Base-by-base conservation (phyloP, 2,329 filamentous ascomycete species). In the Botrytis squamosa region DNA sequence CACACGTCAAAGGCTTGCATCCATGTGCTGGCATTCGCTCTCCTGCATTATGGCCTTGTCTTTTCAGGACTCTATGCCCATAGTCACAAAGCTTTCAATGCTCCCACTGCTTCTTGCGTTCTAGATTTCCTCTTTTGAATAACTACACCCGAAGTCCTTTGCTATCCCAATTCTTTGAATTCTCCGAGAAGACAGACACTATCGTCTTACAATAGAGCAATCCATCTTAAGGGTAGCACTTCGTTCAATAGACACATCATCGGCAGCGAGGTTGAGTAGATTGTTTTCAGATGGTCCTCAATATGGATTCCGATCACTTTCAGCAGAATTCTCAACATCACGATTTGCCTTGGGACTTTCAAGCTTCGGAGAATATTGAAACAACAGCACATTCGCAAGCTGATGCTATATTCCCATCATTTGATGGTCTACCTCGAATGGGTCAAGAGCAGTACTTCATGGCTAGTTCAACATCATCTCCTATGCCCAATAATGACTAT, bases 11-110 rank as follows among this genome's bases (percentile, higher is more conserved):
- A 66, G 74, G 75, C 75, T 78, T 78, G 76, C 64, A 74, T 60
- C 77, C 76, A 79, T 81, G 80, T 77, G 79, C 70, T 80, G 79
- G 76, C 80, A 81, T 62, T 62, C 77, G 78, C 79, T 65, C 74
- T 75, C 75, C 75, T 79, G 79, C 80, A 77, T 75, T 76, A 74
- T 77, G 74, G 73, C 75, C 76, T 76, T 76, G 73, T 76, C 72
- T 68, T 74, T 75, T 74, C 75, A 77, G 68, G 33, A 42, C 46
- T 22, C 49, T 60, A 60, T 65, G 57, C 70, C 73, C 59, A 71
- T 63, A 64, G 60, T 71, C 70, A 76, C 73, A 75, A 74, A 73
- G 70, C 44, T 42, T 55, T 59, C 38, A 63, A 46, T 55, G 55
- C 9, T 69, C 29, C 64, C 46, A 73, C 63, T 68, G 71, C 64